Conservation (phyloP, 371 early-diverging fungal genomes). For the Haplosporangium sp. region DNA sequence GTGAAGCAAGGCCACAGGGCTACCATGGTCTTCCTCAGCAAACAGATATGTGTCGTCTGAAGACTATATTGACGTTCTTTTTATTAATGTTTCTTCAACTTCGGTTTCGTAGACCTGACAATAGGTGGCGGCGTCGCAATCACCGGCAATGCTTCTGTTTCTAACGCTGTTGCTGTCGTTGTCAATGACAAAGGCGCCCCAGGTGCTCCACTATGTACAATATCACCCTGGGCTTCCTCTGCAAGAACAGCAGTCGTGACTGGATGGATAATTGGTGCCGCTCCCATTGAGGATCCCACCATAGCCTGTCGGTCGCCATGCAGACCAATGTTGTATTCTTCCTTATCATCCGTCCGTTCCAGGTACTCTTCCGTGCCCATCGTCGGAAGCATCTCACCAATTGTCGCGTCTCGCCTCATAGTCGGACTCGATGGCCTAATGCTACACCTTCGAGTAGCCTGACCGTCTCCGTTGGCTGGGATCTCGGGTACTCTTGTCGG, state of each 20-base stretch:
- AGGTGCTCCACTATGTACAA: not conserved
- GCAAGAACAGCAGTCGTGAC: conserved; percentile 5
- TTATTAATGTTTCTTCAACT: no score
- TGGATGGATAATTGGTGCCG: conserved; percentile 18
- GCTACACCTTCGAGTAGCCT: not conserved
- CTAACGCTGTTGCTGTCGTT: not conserved
- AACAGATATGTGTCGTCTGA: no score
- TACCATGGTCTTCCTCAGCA: no score
- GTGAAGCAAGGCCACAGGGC: no score
- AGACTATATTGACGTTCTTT: no score
- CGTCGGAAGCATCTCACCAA: conserved; percentile 60
- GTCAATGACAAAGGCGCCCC: not conserved
- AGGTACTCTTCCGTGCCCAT: conserved; percentile 54
- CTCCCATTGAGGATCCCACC: conserved; percentile 11
- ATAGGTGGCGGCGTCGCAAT: not conserved
- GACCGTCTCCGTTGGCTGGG: not conserved
- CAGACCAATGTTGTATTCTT: conserved; percentile 39
- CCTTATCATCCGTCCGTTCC: conserved; percentile 53
- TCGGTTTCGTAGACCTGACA: not conserved
- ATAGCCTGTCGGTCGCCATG: conserved; percentile 25
- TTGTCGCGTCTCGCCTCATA: conserved; percentile 11
- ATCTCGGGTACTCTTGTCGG: not conserved
- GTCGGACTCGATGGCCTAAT: not conserved
- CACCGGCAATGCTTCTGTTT: not conserved
- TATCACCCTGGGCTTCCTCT: conserved; percentile 14